Conservation (phyloP, 192 early-diverging fungal species). For the Spizellomyces punctatus region DNA sequence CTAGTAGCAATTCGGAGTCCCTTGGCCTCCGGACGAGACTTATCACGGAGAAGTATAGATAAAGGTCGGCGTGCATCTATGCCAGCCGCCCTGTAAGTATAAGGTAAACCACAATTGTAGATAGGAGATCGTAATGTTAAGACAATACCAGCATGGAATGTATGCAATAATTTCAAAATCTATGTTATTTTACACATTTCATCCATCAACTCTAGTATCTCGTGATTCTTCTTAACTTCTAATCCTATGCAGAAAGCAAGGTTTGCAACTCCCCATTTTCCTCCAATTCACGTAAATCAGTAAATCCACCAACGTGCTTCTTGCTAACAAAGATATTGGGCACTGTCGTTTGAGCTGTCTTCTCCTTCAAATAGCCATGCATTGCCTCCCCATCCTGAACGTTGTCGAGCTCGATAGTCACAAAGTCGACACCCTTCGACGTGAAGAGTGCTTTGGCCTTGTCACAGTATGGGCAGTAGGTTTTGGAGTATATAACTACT, state of each 20-base stretch:
- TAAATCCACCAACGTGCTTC: constrained; percentile 41
- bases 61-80: too few species aligned
- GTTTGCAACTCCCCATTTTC: constrained; percentile 19
- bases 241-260: constrained; percentile 6
- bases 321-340: constrained; percentile 44
- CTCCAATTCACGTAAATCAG: constrained; percentile 23
- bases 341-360: constrained; percentile 47
- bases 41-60: too few species aligned
- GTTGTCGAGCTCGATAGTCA: constrained; percentile 41
- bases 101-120: too few species aligned
- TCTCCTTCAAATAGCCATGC: constrained; percentile 45
- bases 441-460: constrained; percentile 31
- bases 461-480: constrained; percentile 45
- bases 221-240: too few species aligned
- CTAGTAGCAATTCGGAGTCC: too few species aligned
- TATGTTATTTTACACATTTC: too few species aligned
- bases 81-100: too few species aligned
- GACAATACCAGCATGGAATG: too few species aligned
- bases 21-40: too few species aligned
- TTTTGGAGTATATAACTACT: constrained; percentile 40
- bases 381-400: constrained; percentile 46
- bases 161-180: too few species aligned
- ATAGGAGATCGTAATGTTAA: too few species aligned
- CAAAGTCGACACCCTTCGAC: constrained; percentile 21
- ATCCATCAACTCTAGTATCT: too few species aligned